Base-by-base conservation (phyloP, 768 basidiomycete genomes). In the Rhodotorula graminis region DNA sequence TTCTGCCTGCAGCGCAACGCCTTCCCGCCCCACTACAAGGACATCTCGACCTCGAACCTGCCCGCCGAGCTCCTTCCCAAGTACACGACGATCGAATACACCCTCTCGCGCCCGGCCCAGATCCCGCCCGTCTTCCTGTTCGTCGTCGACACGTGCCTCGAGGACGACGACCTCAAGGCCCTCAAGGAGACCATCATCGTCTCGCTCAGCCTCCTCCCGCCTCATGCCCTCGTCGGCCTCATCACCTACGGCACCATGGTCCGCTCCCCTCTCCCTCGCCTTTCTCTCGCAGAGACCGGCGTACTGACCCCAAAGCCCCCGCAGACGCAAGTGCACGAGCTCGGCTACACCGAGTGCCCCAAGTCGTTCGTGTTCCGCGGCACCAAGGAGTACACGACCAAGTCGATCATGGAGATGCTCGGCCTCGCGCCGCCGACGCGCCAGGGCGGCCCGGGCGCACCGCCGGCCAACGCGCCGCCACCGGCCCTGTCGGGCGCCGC, bases 11-110 rank as follows among this genome's bases (percentile, higher is more conserved):
- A 91, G 49, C 89, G 96, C 71, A 99, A 98, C 81, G 88, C 94
- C 5, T 97, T 99, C 84, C 96, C 96, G 10, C 91, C 92, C 0
- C 95, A 99, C 81, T 99, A 99, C 86, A 95, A 96, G 83, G 95
- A 98, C 80, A 95, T 99, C 76, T 93, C 93, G 60, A 90, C 90
- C 82, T 94, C 91, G 76, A 98, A 98, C 82, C 86, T 98, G 29
- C 96, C 96, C 62, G 90, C 93, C 23, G 96, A 99, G 81, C 86
- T 99, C 44, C 82, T 98, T 52, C 93, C 95, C 79, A 94, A 96
- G 83, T 98, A 97, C 85, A 98, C 96, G 46, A 99, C 96, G 15
- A 96, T 99, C 82, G 96, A 99, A 83, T 99, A 99, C 84, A 98
- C 95, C n/a, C 89, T 98, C 60, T 85, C 90, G 37, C 88, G 95